Percentiles rank a stretch among this genome's conserved stretches.
These are phyloP conservation scores for Tolypocladium tundrense DNA, from an alignment of 2,329 filamentous ascomycete genomes.

Conservation along the genomic window DNA sequence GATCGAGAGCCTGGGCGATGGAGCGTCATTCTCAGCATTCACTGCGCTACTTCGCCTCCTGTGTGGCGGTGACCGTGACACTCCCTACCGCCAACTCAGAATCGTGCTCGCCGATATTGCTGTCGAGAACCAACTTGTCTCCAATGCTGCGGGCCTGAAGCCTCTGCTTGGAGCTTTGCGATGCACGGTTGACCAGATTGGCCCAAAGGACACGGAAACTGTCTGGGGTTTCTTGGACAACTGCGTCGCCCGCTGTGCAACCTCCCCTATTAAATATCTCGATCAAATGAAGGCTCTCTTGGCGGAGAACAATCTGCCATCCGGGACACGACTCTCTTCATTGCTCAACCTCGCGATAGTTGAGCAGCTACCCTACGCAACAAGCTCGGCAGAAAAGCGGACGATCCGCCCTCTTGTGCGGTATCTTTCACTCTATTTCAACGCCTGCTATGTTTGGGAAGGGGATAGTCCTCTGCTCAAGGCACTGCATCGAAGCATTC, in stretches of 20 bases:
- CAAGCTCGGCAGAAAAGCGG: slow-evolving; percentile 36
- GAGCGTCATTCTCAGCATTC: slow-evolving; percentile 47
- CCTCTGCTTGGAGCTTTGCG: slow-evolving; percentile 30
- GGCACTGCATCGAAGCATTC: slow-evolving; percentile 19
- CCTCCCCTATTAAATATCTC: slow-evolving; percentile 72
- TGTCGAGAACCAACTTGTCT: slow-evolving; percentile 57
- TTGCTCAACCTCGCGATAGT: slow-evolving; percentile 58
- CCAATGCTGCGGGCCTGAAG: slow-evolving; percentile 36
- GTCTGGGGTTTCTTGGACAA: slow-evolving; percentile 73
- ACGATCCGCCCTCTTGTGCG: slow-evolving; percentile 37
- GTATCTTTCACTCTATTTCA: slow-evolving; percentile 50
- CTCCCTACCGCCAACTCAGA: slow-evolving; percentile 33
- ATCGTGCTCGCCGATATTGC: slow-evolving; percentile 50
- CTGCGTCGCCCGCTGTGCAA: slow-evolving; percentile 64
- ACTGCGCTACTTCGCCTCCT: slow-evolving; percentile 52
- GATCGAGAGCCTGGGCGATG: slow-evolving; percentile 45
- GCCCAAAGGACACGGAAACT: slow-evolving; percentile 19
- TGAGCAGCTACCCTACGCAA: slow-evolving; percentile 68
- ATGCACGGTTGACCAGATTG: slow-evolving; percentile 9
- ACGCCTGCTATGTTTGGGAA: slow-evolving; percentile 38
- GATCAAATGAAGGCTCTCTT: slow-evolving; percentile 50
- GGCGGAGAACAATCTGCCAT: slow-evolving; percentile 16
- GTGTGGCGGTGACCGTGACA: slow-evolving; percentile 17
- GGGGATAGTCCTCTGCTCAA: slow-evolving; percentile 24
- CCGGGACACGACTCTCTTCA: slow-evolving; percentile 29